A percentile compares a stretch with the other conserved stretches of the same genome.
Conservation (phyloP, 257 asterid genomes). For the Ehretia macrophylla region DNA sequence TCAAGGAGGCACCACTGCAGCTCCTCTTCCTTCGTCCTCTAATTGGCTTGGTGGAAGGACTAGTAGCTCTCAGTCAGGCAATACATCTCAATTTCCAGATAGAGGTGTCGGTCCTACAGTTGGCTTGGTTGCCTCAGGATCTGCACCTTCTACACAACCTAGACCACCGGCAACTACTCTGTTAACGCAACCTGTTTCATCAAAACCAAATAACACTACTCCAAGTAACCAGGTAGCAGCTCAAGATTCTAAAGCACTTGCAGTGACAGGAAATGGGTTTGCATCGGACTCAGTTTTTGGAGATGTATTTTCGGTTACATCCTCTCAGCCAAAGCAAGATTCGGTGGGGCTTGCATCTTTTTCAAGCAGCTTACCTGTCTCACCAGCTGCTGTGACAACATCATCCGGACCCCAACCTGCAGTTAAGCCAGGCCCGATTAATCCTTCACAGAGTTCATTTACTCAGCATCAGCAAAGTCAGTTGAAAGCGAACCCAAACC, state of each 20-base stretch:
- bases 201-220: conserved; percentile 37
- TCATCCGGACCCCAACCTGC: conserved; percentile 43
- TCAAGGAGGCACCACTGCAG: conserved; percentile 33
- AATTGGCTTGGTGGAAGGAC: conserved; percentile 38
- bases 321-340: conserved; percentile 44
- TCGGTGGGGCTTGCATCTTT: conserved; percentile 29
- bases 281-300: conserved; percentile 51
- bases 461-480: conserved; percentile 52
- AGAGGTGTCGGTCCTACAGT: conserved; percentile 34
- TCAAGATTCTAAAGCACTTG: conserved; percentile 37
- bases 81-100: conserved; percentile 47
- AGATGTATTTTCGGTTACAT: conserved; percentile 52
- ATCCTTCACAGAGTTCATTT: conserved; percentile 22
- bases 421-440: conserved; percentile 26
- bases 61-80: conserved; percentile 39
- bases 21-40: conserved; percentile 40
- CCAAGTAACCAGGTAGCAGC: conserved; percentile 37
- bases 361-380: conserved; percentile 33
- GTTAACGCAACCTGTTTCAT: conserved; percentile 40
- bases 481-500: conserved; percentile 45
- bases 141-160: conserved; percentile 40
- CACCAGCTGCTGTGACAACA: conserved; percentile 37
- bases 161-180: conserved; percentile 37
- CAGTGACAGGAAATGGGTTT: conserved; percentile 60
- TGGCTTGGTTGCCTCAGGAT: conserved; percentile 11